phyloP scores from a whole-genome alignment of 768 basidiomycete genomes.

The Strobilomyces dryophilus region DNA sequence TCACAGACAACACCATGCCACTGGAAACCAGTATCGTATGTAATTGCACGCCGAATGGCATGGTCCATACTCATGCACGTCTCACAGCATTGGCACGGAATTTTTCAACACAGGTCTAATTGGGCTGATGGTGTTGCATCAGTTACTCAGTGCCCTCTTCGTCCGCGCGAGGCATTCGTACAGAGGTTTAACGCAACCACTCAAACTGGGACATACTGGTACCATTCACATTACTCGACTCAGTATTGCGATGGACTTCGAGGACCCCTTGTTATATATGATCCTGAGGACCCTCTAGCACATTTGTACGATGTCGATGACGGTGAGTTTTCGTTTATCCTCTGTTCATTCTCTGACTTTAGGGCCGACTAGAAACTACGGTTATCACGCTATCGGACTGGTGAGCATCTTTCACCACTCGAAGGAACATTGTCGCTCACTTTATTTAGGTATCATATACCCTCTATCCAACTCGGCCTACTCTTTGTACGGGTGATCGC shows the following conservation, averaged over 20 bases:
- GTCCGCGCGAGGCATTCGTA: constrained; percentile 25
- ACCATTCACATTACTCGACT: constrained; percentile 23
- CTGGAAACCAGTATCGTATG: constrained; percentile 38
- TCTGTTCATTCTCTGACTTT: not conserved
- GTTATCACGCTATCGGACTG: constrained; percentile 23
- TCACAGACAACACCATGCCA: constrained; percentile 42
- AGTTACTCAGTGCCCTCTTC: constrained; percentile 6
- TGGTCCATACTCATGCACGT: constrained; percentile 6
- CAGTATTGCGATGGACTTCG: constrained; percentile 13
- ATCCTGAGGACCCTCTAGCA: constrained; percentile 2
- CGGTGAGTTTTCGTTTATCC: constrained; percentile 16
- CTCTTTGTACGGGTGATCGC: not conserved
- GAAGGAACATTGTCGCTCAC: not conserved
- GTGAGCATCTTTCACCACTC: not conserved
- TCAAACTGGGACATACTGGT: constrained; percentile 40
- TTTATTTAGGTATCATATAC: constrained; percentile 3
- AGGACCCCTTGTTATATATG: constrained; percentile 24
- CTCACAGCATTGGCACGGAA: constrained; percentile 4
- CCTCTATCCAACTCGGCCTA: not conserved
- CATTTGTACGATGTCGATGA: constrained; percentile 42
- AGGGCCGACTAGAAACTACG: constrained; percentile 29
- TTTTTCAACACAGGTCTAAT: constrained; percentile 4
- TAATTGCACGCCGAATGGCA: constrained; percentile 7
- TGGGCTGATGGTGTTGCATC: constrained; percentile 3
- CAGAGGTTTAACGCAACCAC: constrained; percentile 30